Evolutionary conservation across 78 protist species (phyloP).

Genomic region (Cavenderia fasciculata): DNA sequence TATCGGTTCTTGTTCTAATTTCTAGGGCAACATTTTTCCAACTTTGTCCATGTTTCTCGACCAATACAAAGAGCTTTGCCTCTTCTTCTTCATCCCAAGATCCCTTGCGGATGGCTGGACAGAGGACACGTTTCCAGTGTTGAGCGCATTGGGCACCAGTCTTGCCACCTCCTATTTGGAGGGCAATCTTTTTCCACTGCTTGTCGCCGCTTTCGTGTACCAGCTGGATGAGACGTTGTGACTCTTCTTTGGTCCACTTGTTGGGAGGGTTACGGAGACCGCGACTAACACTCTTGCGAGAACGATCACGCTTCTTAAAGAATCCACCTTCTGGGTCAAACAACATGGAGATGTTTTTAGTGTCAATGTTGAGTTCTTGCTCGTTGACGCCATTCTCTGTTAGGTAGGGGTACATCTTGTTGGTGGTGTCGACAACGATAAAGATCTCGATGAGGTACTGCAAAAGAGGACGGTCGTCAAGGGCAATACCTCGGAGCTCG

Average conservation of each 20-base stretch:
- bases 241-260: slow-evolving; percentile 70
- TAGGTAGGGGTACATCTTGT: slow-evolving; percentile 49
- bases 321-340: not conserved
- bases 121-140: slow-evolving; percentile 68
- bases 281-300: slow-evolving; percentile 60
- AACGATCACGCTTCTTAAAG: slow-evolving; percentile 35
- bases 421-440: slow-evolving; percentile 48
- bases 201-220: slow-evolving; percentile 76
- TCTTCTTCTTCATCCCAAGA: slow-evolving; percentile 75
- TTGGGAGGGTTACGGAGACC: slow-evolving; percentile 74
- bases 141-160: slow-evolving; percentile 78
- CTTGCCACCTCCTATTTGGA: slow-evolving; percentile 73
- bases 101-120: slow-evolving; percentile 76
- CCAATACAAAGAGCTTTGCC: slow-evolving; percentile 40
- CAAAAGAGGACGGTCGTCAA: slow-evolving; percentile 48
- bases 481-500: slow-evolving; percentile 35
- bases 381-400: slow-evolving; percentile 66
- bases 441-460: slow-evolving; percentile 61
- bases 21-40: slow-evolving; percentile 74
- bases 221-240: slow-evolving; percentile 44
- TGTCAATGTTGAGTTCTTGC: slow-evolving; percentile 64
- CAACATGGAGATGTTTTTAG: slow-evolving; percentile 15
- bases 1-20: slow-evolving; percentile 60
- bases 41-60: slow-evolving; percentile 69
- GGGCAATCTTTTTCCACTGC: slow-evolving; percentile 75